Conservation (phyloP, 192 early-diverging fungal species). For the Linnemannia hyalina region DNA sequence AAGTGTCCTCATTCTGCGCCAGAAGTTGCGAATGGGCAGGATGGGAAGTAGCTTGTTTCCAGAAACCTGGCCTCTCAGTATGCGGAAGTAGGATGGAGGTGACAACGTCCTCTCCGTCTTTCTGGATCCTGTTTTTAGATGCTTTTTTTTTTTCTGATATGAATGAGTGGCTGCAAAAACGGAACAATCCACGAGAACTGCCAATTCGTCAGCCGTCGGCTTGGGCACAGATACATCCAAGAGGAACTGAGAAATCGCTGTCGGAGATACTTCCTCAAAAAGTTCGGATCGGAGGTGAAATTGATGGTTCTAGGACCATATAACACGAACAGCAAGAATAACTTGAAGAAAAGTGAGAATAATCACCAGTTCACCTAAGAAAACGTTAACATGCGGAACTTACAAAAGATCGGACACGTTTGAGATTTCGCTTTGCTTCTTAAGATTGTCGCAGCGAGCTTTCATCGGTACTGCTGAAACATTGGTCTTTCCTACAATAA, state of each 20-base stretch:
- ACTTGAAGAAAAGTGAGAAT: neutral
- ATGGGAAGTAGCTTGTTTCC: constrained; percentile 14
- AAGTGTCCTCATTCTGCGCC: neutral
- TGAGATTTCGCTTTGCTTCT: constrained; percentile 6
- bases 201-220: neutral
- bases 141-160: constrained; percentile 16
- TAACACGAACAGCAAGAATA: neutral
- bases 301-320: constrained; percentile 11
- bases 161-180: constrained; percentile 6
- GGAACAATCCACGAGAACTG: neutral
- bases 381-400: neutral
- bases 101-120: neutral
- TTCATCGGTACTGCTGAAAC: constrained; percentile 1
- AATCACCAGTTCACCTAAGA: neutral
- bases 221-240: neutral
- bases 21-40: neutral
- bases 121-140: constrained; percentile 2
- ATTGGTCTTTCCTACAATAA: neutral
- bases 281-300: constrained; percentile 1
- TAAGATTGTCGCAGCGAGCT: neutral
- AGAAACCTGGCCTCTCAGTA: constrained; percentile 14
- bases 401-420: constrained; percentile 4
- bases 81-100: neutral
- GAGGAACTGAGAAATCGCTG: neutral
- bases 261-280: constrained; percentile 14